Base-by-base conservation (phyloP, 1,284 basidiomycete genomes). In the Trichosporon sp. region DNA sequence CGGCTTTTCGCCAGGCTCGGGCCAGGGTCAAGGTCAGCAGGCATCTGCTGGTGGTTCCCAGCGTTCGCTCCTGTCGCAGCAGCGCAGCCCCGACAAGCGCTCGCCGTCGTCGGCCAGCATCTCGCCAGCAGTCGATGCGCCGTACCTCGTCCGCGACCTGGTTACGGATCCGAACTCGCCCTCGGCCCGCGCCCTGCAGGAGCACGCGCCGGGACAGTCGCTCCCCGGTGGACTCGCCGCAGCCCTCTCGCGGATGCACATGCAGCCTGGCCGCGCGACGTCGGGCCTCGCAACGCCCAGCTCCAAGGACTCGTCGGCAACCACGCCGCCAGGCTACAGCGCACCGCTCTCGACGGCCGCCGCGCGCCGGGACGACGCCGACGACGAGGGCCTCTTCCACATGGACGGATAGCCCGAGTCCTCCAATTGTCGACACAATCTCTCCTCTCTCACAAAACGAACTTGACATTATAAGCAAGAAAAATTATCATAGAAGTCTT, bases 201-300 rank as follows among this genome's bases (percentile, higher is more conserved):
- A 78, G 56, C 80, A 81, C 65, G 75, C 78, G 1, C 80, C 80
- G 6, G 80, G 80, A 33, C 77, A 79, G 64, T 73, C 71, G 14
- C 64, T 81, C 27, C 80, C 80, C 31, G 78, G 78, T 27, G 80
- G 80, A 11, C 63, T 81, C 6, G 78, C 80, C 2, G 74, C 70
- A 5, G 80, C 77, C 2, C 67, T 81, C n/a, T 78, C 75, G 7
- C 70, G 78, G 60, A 66, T 81, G 46, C 80, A 81, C 63, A 71
- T 81, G 40, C 73, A 76, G 64, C 64, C 64, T n/a, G n/a, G n/a
- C 5, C 68, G 65, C 31, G 33, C 32, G 32, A 25, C 65, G 14
- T 64, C 62, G 4, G 68, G 63, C 14, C 63, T 65, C 21, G 60
- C 60, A 29, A 21, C 59, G 31, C 40, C 25, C 6, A 32, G 21